Evolutionary conservation across 495 filamentous ascomycete species (phyloP).

Genomic region (Annulohypoxylon bovei): DNA sequence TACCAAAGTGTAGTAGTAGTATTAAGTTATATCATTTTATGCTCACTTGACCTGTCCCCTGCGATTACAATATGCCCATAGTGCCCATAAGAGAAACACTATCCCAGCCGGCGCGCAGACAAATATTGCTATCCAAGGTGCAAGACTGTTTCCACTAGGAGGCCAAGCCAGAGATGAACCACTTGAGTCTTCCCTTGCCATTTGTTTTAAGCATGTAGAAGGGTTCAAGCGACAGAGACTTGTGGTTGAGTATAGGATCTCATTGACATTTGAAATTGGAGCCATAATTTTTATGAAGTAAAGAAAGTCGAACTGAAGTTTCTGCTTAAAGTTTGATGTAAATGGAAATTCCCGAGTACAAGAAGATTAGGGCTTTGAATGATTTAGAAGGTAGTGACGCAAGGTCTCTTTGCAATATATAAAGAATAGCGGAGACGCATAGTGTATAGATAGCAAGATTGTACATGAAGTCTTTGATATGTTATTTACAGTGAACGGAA

Average conservation of each 20-base stretch:
- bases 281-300: neutral
- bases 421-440: neutral
- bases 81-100: slow-evolving; percentile 11
- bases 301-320: neutral
- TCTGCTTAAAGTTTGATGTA: neutral
- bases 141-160: slow-evolving; percentile 21
- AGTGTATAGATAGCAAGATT: neutral
- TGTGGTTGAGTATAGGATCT: neutral
- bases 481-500: neutral
- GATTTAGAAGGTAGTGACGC: neutral
- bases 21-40: neutral
- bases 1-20: too few relatives aligned
- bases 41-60: neutral
- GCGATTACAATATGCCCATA: slow-evolving; percentile 9
- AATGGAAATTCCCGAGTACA: neutral
- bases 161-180: slow-evolving; percentile 24
- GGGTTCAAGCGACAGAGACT: neutral
- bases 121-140: slow-evolving; percentile 27
- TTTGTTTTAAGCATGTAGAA: neutral
- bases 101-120: neutral
- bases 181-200: neutral
- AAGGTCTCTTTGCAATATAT: neutral
- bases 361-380: neutral
- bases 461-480: neutral
- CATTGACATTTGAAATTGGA: neutral